A percentile compares a stretch with the other conserved stretches of the same genome.
Conservation (phyloP, 2,329 filamentous ascomycete genomes). For the Monosporascus sp. region DNA sequence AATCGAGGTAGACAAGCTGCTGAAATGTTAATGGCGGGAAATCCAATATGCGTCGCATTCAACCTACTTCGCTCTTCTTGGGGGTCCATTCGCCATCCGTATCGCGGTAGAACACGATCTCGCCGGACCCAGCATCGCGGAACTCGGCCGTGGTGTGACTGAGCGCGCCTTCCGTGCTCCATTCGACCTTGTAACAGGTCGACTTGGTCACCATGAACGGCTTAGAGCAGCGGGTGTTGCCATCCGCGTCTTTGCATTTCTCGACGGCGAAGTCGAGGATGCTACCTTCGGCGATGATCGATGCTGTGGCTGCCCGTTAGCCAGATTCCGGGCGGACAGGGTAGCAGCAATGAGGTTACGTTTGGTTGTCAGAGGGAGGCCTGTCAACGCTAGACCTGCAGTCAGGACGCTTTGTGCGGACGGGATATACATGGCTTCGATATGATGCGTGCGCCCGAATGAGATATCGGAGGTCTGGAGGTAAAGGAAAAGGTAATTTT, state of each 20-base stretch:
- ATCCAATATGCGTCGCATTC: slow-evolving; percentile 2
- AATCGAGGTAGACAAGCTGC: slow-evolving; percentile 38
- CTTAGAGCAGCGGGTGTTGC: slow-evolving; percentile 32
- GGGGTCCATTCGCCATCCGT: slow-evolving; percentile 40
- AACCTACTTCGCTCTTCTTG: slow-evolving; percentile 33
- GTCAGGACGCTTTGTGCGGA: slow-evolving; percentile 21
- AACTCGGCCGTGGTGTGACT: slow-evolving; percentile 28
- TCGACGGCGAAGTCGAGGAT: slow-evolving; percentile 37
- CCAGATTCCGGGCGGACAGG: not conserved
- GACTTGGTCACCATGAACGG: slow-evolving; percentile 33
- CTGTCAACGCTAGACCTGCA: slow-evolving; percentile 20
- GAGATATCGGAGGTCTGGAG: too few species aligned
- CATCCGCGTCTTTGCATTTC: slow-evolving; percentile 33
- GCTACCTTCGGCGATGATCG: slow-evolving; percentile 26
- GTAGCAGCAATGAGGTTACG: slow-evolving; percentile 7
- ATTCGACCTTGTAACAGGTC: slow-evolving; percentile 35
- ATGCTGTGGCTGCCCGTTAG: slow-evolving; percentile 9
- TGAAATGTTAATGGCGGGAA: not conserved
- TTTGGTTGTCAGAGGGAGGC: slow-evolving; percentile 8
- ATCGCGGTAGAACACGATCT: slow-evolving; percentile 39
- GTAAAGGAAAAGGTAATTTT: too few species aligned
- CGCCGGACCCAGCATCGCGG: slow-evolving; percentile 26
- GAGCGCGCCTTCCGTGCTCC: slow-evolving; percentile 33
- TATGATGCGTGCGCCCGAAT: too few species aligned
- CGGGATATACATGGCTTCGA: slow-evolving; percentile 22